Evolutionary conservation across 2,329 filamentous ascomycete species (phyloP).

Genomic region (Chaetomium olivaceum): DNA sequence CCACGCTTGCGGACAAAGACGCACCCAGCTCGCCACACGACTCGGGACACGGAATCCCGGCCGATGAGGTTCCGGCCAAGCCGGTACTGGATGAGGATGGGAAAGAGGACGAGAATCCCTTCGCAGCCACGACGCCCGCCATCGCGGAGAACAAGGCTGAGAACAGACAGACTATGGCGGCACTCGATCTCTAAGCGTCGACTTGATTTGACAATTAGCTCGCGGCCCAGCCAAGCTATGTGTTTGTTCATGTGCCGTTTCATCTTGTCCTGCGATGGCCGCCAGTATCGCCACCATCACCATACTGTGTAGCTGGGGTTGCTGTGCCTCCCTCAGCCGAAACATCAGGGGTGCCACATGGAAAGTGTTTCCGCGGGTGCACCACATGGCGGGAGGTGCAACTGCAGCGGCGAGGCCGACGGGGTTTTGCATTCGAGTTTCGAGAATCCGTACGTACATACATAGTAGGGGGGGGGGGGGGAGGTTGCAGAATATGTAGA

Average conservation of each 20-base stretch:
- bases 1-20: background rate
- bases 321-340: background rate
- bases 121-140: slow-evolving; percentile 15
- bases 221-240: background rate
- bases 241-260: background rate
- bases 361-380: background rate
- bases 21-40: background rate
- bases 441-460: too few species aligned
- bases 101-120: slow-evolving; percentile 23
- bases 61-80: background rate
- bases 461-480: too few species aligned
- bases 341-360: background rate
- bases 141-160: slow-evolving; percentile 21
- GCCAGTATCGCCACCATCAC: background rate
- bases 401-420: background rate
- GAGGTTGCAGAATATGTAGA: background rate
- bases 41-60: slow-evolving; percentile 11
- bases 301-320: background rate
- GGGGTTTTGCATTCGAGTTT: background rate
- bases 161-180: slow-evolving; percentile 19
- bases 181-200: slow-evolving; percentile 1
- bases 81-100: background rate
- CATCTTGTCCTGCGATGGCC: background rate
- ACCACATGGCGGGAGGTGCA: background rate
- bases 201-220: background rate